Base-by-base conservation (phyloP, 306 rosid genomes). In the Sechiopsis laciniata region DNA sequence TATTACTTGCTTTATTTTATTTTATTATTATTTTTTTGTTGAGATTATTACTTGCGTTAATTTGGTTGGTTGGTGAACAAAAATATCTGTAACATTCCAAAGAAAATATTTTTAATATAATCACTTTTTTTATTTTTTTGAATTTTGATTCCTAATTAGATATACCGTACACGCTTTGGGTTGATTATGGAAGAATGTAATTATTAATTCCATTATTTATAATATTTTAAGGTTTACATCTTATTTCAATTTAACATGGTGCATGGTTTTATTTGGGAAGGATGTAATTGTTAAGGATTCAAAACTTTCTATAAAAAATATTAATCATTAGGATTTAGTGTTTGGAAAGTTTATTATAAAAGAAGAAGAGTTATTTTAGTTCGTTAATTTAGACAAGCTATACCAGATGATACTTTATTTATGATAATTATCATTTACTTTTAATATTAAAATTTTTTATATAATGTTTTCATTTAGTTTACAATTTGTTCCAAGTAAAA, bases 321-420 rank as follows among this genome's bases (percentile, higher is more conserved):
- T 19, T 55, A 55, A 55, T 55, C 12, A 19, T 57, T 57, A 3
- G 70, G 7, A 12, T 62, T 62, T 63, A 1, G 11, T 35, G 19
- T 63, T 63, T 21, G 70, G 70, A n/a, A n/a, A 50, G 51, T 63
- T 35, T 35, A 3, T 16, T n/a, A 63, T 37, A n/a, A 63, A 37
- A 35, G 20, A 61, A 61, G 15, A 63, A 63, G 3, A 35, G 8
- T 10, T 56, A 48, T 10, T 48, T 9, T 48, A 48, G 45, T 17
- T 55, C 0, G 67, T 55, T 55, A 55, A 17, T 55, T 53, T 5
- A 53, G 20, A 5, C 20, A 11, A 48, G 13, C 2, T 13, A 48
- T 48, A 22, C n/a, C 13, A 6, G 24, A 4, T 58, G n/a, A 22
- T 58, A 10, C 7, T 2, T 57, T 57, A 2, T 58, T 58, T 5